Evolutionary conservation across 2,329 filamentous ascomycete species (phyloP), one percentile per base, ranked within the genome.

Genomic region (Pyricularia pennisetigena): DNA sequence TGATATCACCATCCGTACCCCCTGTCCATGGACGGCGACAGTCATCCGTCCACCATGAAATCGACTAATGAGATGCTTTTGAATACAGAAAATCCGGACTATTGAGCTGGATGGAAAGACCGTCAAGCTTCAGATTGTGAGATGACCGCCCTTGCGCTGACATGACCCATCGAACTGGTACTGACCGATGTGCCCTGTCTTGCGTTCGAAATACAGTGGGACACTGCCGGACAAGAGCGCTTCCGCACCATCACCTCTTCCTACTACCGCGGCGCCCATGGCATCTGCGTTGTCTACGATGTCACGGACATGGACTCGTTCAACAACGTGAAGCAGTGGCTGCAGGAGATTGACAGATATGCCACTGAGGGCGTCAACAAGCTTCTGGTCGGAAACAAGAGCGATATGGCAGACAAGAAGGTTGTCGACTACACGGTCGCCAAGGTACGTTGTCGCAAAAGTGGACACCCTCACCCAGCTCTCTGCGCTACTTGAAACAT

Each of bases 261-360:
- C 71, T 99, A 99, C 88, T 99, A 99, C 86, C 93, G 95, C 78
- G 95, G 95, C 77, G 95, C 95, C 74, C 95, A 98, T 83, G 95
- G 95, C 76, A 99, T 99, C 83, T 99, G 95, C 83, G 94, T 99
- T 74, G 95, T 99, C 79, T 99, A 98, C 87, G 95, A 99, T 89
- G 95, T 99, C 78, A 99, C 95, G 74, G 95, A 99, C 81, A 97
- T 98, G 94, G 95, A 98, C 81, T 97, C 93, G 32, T 99, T 99
- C 92, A 98, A 99, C 90, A 99, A 98, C 85, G 95, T 99, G 76
- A 98, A 99, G 91, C 95, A 99, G 86, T 99, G 95, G 95, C 88
- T 99, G 71, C 95, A 99, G 82, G 95, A 99, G 85, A 99, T 99
- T 76, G 95, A 99, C 85, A 90, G 95, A 80, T 98, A 99, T 78